phyloP scores from a whole-genome alignment of 1,284 basidiomycete genomes.

The Anthracocystis setariae region DNA sequence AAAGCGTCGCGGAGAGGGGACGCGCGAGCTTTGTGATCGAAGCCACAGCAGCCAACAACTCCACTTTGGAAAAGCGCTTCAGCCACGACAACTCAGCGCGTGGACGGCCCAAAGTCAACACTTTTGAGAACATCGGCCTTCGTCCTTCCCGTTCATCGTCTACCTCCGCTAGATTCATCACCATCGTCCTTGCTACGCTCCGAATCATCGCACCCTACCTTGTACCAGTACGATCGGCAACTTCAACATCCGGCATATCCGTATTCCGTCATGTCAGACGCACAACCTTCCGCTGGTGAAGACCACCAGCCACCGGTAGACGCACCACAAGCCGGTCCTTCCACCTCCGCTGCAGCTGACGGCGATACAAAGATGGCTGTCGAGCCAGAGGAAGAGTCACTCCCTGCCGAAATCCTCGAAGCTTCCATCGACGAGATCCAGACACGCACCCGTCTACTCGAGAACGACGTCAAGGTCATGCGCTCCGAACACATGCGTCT shows the following conservation, averaged over 20 bases:
- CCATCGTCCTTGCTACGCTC: neutral
- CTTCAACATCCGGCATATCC: neutral
- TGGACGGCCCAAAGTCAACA: constrained; percentile 1
- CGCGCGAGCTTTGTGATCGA: constrained; percentile 46
- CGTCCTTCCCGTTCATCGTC: neutral
- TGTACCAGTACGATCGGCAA: no score
- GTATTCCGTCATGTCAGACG: constrained; percentile 34
- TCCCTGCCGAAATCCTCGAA: constrained; percentile 63
- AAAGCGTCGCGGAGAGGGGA: constrained; percentile 9
- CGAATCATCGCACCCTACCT: neutral
- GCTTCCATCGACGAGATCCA: constrained; percentile 62
- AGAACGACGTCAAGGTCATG: constrained; percentile 67
- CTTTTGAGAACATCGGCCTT: neutral
- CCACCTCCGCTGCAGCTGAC: constrained; percentile 24
- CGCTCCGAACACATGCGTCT: constrained; percentile 82
- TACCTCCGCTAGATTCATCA: neutral
- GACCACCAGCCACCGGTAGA: constrained; percentile 18
- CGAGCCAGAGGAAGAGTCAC: constrained; percentile 42
- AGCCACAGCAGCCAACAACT: neutral
- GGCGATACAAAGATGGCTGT: constrained; percentile 49
- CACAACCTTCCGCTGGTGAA: constrained; percentile 32
- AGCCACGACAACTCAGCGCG: constrained; percentile 5
- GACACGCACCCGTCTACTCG: constrained; percentile 64
- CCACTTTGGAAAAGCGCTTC: neutral
- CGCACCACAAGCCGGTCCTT: constrained; percentile 28